These are phyloP conservation scores for Vaccinium vitisidaea DNA, from an alignment of 148 eudicot species.

Conservation along the genomic window DNA sequence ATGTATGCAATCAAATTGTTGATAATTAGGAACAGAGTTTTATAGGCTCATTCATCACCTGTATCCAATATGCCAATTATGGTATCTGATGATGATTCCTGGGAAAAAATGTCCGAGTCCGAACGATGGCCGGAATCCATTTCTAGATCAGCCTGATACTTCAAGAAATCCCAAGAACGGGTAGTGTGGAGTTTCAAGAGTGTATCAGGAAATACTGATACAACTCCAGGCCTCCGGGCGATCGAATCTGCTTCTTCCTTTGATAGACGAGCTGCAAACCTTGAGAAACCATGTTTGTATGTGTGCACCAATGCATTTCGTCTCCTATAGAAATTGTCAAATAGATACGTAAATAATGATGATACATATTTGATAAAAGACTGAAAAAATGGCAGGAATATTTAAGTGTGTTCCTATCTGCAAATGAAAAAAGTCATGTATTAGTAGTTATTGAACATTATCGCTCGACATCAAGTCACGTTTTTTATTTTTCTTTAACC, in stretches of 20 bases:
- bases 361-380: neutral
- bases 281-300: conserved; percentile 60
- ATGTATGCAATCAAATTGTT: neutral
- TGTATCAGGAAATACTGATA: conserved; percentile 74
- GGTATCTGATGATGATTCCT: conserved; percentile 32
- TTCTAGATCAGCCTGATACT: conserved; percentile 35
- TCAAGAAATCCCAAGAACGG: conserved; percentile 70
- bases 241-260: conserved; percentile 48
- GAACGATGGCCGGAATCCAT: conserved; percentile 24
- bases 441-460: neutral
- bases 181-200: conserved; percentile 65
- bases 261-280: conserved; percentile 60
- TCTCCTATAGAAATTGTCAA: conserved; percentile 34
- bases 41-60: conserved; percentile 32
- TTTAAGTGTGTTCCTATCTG: no score
- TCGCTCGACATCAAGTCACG: neutral
- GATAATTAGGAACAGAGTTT: neutral
- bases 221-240: conserved; percentile 50
- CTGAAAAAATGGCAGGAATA: neutral
- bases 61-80: conserved; percentile 71
- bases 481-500: no score
- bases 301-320: conserved; percentile 43
- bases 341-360: neutral
- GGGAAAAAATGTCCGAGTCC: neutral
- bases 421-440: no score